Evolutionary conservation across 306 rosid species (phyloP), one percentile per base, ranked within the genome.

Genomic region (Pueraria montana): DNA sequence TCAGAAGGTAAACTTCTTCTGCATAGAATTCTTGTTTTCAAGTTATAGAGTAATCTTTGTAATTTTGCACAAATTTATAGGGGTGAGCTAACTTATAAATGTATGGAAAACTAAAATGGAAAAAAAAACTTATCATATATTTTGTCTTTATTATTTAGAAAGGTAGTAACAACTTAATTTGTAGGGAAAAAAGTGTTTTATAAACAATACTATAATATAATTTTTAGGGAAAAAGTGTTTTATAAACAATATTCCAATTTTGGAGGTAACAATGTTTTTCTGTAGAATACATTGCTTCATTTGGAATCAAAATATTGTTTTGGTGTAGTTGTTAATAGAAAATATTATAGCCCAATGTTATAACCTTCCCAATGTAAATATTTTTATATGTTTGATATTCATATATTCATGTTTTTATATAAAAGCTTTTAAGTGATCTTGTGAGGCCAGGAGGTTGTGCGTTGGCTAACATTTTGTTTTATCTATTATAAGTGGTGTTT

Each of bases 21-120:
- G 49, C 34, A 30, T 52, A 38, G 7, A 64, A 52, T 16, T 52
- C 73, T 62, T n/a, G 40, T 53, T 49, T 52, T 42, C n/a, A 82
- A 65, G 38, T 40, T 18, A 2, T 18, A 10, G 30, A 67, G 48
- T 63, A 8, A 53, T 65, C 77, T 71, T 38, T 11, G 11, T 66
- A 21, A 53, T 12, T 46, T n/a, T 27, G 2, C 11, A 30, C 48
- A 55, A 70, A 2, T 48, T 72, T 36, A 26, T 36, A 23, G 49
- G 12, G 21, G 26, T 30, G 59, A 18, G 27, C 34, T 73, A 50
- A 58, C 24, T 74, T 81, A 9, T n/a, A 74, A 50, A 46, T 76
- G 27, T 6, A 5, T 34, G 17, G 27, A 26, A 40, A 49, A 58
- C 32, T 55, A 24, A 24, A 63, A 61, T 6, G 20, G 9, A 24